Percentiles rank a stretch among this genome's conserved stretches.
phyloP scores from a whole-genome alignment of 306 rosid species.

The Quercus gilva region DNA sequence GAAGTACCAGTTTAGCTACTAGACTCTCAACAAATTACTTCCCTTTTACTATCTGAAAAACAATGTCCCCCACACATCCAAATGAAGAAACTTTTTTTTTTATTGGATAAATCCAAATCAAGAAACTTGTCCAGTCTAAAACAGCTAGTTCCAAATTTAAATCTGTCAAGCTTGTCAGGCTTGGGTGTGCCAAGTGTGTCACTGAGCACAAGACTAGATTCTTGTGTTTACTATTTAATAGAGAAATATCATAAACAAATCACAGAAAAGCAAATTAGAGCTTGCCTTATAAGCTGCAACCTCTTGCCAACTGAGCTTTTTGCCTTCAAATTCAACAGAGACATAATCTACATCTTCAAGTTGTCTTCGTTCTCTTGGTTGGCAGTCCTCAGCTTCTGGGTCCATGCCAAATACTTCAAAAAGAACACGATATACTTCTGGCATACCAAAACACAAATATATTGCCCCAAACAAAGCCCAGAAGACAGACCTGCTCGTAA shows the following conservation, averaged over 20 bases:
- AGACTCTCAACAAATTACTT: neutral
- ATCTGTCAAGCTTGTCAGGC: conserved; percentile 6
- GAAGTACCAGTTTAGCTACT: too few relatives aligned
- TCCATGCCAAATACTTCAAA: conserved; percentile 98
- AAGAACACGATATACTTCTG: conserved; percentile 94
- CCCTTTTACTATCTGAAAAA: neutral
- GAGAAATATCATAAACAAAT: conserved; percentile 7
- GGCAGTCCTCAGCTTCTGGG: conserved; percentile 82
- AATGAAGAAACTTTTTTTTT: too few relatives aligned
- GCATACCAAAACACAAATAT: conserved; percentile 92
- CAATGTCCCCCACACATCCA: neutral
- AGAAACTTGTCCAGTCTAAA: neutral
- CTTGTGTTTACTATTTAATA: neutral
- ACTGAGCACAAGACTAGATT: neutral
- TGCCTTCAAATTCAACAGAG: conserved; percentile 81
- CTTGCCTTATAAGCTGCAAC: conserved; percentile 80
- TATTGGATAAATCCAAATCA: neutral
- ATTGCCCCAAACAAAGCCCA: conserved; percentile 98
- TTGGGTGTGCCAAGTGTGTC: conserved; percentile 5
- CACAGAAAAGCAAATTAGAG: conserved; percentile 22
- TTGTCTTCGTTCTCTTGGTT: conserved; percentile 80
- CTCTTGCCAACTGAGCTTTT: conserved; percentile 88
- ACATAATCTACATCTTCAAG: conserved; percentile 95
- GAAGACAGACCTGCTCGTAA: conserved; percentile 72
- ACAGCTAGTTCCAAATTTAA: neutral